phyloP scores from a whole-genome alignment of 108 stramenopile species.

The Hondaea fermentalgiana region DNA sequence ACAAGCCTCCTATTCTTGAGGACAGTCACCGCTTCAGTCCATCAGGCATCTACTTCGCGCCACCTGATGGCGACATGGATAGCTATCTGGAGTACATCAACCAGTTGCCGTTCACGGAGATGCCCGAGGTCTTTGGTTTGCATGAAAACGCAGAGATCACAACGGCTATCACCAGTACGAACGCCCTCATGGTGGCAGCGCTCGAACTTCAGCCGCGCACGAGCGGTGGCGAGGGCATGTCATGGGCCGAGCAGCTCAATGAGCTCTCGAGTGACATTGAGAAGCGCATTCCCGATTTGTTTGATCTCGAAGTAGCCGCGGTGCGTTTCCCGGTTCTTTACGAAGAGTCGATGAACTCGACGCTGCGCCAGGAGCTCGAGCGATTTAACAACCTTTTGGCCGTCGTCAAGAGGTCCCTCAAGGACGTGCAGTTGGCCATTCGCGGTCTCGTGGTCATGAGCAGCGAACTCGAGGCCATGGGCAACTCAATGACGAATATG shows the following conservation, averaged over 20 bases:
- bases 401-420: conserved; percentile 29
- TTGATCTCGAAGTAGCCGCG: conserved; percentile 52
- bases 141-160: conserved; percentile 63
- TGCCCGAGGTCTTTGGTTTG: conserved; percentile 63
- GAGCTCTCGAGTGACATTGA: conserved; percentile 49
- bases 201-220: conserved; percentile 49
- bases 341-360: conserved; percentile 62
- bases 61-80: conserved; percentile 29
- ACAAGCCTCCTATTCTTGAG: conserved; percentile 34
- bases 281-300: conserved; percentile 33
- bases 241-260: conserved; percentile 41
- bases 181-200: conserved; percentile 44
- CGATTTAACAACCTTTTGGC: conserved; percentile 49
- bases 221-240: conserved; percentile 43
- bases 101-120: conserved; percentile 49
- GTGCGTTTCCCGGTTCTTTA: conserved; percentile 54
- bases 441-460: conserved; percentile 58
- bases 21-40: conserved; percentile 38
- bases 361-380: conserved; percentile 54
- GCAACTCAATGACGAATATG: conserved; percentile 51
- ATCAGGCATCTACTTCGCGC: conserved; percentile 52
- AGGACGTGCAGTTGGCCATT: conserved; percentile 50
- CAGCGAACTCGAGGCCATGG: conserved; percentile 54
- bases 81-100: conserved; percentile 42
- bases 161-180: conserved; percentile 52